Base-by-base conservation (phyloP, 148 eudicot genomes). In the Limonium bicolor region DNA sequence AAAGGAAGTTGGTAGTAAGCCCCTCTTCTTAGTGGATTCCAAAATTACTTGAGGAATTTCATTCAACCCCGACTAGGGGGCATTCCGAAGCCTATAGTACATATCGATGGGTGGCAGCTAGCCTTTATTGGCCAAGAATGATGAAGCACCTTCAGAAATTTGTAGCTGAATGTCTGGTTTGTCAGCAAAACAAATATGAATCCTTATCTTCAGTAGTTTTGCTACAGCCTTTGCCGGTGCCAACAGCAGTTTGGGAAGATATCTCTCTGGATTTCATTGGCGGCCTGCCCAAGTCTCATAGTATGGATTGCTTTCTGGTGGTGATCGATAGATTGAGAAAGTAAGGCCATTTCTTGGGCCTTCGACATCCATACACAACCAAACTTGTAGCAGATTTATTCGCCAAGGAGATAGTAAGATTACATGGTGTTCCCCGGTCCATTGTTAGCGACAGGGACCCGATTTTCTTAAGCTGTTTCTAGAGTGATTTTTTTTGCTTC, bases 121-220 rank as follows among this genome's bases (percentile, higher is more conserved):
- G 7, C 11, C 21, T 28, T 0, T 9, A 48, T 5, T 48, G 16
- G 23, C 2, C 0, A 9, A 10, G 20, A 2, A 48, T 29, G 29
- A 16, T 7, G 20, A 48, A 30, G 14, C 1, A 29, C 7, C 6
- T 48, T 0, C n/a, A 21, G 10, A 19, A 29, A 10, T 48, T 7
- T 11, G 31, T 16, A 1, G 19, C 23, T 4, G 12, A 9, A 2
- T 30, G 39, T 31, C 12, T 27, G 18, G 26, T 31, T 10, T 30
- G 38, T 16, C 22, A 48, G 10, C 30, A 13, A 7, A 17, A 31
- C 20, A 48, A 48, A 20, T 48, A 48, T 19, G 52, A 32, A 12
- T 30, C 27, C 8, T 2, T 18, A 0, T 12, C 38, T 3, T 27
- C 20, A 2, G 35, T 26, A 1, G 39, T 36, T 1, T 13, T 48